These are phyloP conservation scores for Corylus heterophylla DNA, from an alignment of 306 rosid species.

Conservation along the genomic window DNA sequence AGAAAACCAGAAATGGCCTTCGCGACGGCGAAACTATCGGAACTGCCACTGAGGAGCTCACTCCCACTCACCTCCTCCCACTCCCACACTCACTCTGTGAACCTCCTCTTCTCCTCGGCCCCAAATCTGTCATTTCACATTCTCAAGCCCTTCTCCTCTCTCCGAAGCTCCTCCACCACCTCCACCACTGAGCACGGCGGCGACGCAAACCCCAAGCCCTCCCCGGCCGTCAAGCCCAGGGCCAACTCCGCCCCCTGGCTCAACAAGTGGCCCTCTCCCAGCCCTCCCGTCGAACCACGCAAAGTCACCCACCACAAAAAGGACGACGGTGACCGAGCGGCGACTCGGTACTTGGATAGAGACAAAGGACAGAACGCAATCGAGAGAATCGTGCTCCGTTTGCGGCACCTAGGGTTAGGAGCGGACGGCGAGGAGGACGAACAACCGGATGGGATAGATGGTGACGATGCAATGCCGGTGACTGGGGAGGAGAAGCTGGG, in stretches of 20 bases:
- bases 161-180: slow-evolving; percentile 35
- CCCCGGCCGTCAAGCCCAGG: slow-evolving; percentile 40
- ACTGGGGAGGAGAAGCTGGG: slow-evolving; percentile 82
- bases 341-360: slow-evolving; percentile 31
- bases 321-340: slow-evolving; percentile 27
- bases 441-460: slow-evolving; percentile 30
- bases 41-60: slow-evolving; percentile 51
- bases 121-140: slow-evolving; percentile 51
- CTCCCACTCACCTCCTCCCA: slow-evolving; percentile 35
- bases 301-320: slow-evolving; percentile 23
- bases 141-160: slow-evolving; percentile 46
- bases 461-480: slow-evolving; percentile 34
- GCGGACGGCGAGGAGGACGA: slow-evolving; percentile 57
- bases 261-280: slow-evolving; percentile 54
- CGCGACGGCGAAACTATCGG: slow-evolving; percentile 47
- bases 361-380: slow-evolving; percentile 63
- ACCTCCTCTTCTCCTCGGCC: slow-evolving; percentile 39
- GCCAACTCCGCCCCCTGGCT: slow-evolving; percentile 62
- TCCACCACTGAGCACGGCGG: slow-evolving; percentile 31
- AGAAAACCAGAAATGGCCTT: slow-evolving; percentile 44
- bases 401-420: slow-evolving; percentile 63
- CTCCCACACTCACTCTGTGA: slow-evolving; percentile 40
- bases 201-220: slow-evolving; percentile 28
- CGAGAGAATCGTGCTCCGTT: slow-evolving; percentile 70
- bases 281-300: slow-evolving; percentile 19